phyloP scores from a whole-genome alignment of 2,329 filamentous ascomycete species.

The Chalara sp. region DNA sequence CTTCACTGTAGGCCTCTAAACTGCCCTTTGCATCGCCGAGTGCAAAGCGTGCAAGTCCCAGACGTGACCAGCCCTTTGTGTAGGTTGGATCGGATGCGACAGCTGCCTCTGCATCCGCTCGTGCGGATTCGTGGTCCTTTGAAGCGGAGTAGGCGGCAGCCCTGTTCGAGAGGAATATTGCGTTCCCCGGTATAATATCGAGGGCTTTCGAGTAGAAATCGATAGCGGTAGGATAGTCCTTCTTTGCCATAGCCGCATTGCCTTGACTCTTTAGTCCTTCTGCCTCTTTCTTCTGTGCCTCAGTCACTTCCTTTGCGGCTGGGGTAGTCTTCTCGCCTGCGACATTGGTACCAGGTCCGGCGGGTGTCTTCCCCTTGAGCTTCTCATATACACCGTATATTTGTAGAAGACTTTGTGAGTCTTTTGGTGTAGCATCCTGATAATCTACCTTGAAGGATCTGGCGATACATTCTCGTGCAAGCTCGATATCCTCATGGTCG shows the following conservation, averaged over 20 bases:
- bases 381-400: slow-evolving; percentile 98
- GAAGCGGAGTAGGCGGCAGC: slow-evolving; percentile 86
- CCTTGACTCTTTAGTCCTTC: slow-evolving; percentile 85
- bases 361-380: slow-evolving; percentile 51
- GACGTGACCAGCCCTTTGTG: slow-evolving; percentile 93
- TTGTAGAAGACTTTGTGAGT: slow-evolving; percentile 77
- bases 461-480: slow-evolving; percentile 88
- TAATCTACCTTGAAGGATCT: slow-evolving; percentile 94
- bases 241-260: slow-evolving; percentile 90
- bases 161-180: slow-evolving; percentile 96
- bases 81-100: slow-evolving; percentile 84
- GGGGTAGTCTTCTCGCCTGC: slow-evolving; percentile 35
- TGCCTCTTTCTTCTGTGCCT: slow-evolving; percentile 67
- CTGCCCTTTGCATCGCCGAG: slow-evolving; percentile 84
- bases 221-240: slow-evolving; percentile 80
- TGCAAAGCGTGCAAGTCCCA: slow-evolving; percentile 87
- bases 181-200: slow-evolving; percentile 72
- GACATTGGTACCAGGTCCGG: slow-evolving; percentile 35
- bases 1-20: slow-evolving; percentile 90
- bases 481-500: slow-evolving; percentile 88
- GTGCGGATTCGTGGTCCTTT: slow-evolving; percentile 77
- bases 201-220: slow-evolving; percentile 85
- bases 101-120: slow-evolving; percentile 83
- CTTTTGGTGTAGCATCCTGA: slow-evolving; percentile 70
- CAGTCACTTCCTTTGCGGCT: slow-evolving; percentile 27